These are phyloP conservation scores for Paramecium primaurelia DNA, from an alignment of 73 alveolate species.

Conservation along the genomic window DNA sequence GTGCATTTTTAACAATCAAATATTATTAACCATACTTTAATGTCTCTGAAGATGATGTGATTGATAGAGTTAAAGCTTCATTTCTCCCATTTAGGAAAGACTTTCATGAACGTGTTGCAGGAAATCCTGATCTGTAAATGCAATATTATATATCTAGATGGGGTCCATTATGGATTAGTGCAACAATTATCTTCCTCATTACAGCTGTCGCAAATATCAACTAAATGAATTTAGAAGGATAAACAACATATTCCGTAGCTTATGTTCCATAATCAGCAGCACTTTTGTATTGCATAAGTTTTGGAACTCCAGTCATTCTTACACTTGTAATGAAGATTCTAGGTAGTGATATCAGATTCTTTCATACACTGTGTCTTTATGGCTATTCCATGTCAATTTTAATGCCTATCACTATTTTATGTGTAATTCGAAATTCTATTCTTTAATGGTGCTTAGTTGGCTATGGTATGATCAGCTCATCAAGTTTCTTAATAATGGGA, in stretches of 20 bases:
- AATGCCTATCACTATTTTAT: not conserved
- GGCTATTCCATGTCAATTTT: constrained; percentile 35
- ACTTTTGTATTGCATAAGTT: constrained; percentile 19
- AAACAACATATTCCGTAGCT: not conserved
- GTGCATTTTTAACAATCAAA: not conserved
- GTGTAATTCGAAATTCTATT: not conserved
- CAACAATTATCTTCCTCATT: not conserved
- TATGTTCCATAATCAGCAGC: constrained; percentile 31
- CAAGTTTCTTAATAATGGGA: not conserved
- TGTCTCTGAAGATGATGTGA: constrained; percentile 5
- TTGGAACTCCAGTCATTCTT: not conserved
- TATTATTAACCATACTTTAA: constrained; percentile 11
- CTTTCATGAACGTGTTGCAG: not conserved
- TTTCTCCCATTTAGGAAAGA: not conserved
- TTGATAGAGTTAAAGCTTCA: not conserved
- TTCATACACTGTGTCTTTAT: not conserved
- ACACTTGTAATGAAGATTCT: not conserved
- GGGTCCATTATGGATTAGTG: constrained; percentile 41
- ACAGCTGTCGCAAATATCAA: constrained; percentile 11
- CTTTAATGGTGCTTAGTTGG: not conserved
- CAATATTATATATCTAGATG: not conserved
- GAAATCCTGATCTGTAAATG: constrained; percentile 8
- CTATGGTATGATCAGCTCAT: constrained; percentile 27
- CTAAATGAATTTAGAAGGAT: not conserved
- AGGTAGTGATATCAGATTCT: not conserved